Percentiles rank a stretch among this genome's conserved stretches.
Evolutionary conservation across 176 grass and related monocot species (phyloP).

Genomic region (Lolium multiflorum): DNA sequence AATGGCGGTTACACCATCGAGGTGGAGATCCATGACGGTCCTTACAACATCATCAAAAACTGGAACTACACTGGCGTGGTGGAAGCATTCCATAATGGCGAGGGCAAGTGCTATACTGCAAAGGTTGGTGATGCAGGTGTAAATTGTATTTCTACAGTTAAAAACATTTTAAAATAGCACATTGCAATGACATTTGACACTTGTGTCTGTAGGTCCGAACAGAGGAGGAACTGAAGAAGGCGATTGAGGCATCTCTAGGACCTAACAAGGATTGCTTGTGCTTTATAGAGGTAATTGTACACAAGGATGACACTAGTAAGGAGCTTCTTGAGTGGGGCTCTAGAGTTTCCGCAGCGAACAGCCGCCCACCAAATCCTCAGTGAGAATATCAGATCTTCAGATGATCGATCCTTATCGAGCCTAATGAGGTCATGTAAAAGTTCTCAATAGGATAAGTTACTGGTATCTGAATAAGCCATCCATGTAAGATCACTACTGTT

Average conservation of each 20-base stretch:
- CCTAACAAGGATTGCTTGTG: slow-evolving; percentile 57
- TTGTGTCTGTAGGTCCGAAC: slow-evolving; percentile 37
- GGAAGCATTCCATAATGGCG: slow-evolving; percentile 60
- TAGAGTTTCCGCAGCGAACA: slow-evolving; percentile 57
- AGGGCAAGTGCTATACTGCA: slow-evolving; percentile 57
- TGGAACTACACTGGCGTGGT: slow-evolving; percentile 64
- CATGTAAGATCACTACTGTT: neutral
- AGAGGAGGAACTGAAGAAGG: slow-evolving; percentile 56
- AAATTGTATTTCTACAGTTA: neutral
- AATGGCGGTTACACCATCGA: too few species aligned
- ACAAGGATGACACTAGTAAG: slow-evolving; percentile 66
- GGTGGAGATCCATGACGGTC: too few species aligned
- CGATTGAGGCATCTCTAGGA: slow-evolving; percentile 38
- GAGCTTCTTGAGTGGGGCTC: slow-evolving; percentile 69
- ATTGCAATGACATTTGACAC: neutral
- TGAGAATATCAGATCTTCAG: too few species aligned
- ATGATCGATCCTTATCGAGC: too few species aligned
- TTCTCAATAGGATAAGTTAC: neutral
- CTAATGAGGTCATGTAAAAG: too few species aligned
- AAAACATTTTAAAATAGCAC: neutral
- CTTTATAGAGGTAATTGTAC: slow-evolving; percentile 65
- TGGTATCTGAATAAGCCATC: too few species aligned
- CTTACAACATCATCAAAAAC: slow-evolving; percentile 63
- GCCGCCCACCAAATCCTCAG: slow-evolving; percentile 44
- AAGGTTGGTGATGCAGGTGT: slow-evolving; percentile 30